Base-by-base conservation (phyloP, 495 filamentous ascomycete genomes). In the Achaetomiella virescens region DNA sequence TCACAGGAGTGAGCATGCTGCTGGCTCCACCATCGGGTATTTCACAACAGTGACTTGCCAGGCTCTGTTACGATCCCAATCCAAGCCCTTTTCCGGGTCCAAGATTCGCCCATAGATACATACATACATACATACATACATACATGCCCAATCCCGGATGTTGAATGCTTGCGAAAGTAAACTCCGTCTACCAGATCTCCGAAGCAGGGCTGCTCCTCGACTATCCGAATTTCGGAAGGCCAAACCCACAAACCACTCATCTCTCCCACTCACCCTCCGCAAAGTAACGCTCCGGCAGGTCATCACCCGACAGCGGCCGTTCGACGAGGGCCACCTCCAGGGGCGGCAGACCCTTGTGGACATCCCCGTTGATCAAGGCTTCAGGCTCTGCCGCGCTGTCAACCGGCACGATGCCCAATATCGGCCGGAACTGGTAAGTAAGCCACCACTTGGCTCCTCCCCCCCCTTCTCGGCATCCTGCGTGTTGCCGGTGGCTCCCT, bases 301-400 rank as follows among this genome's bases (percentile, higher is more conserved):
- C 88, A 46, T 90, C 74, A 66, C 95, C 90, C 81, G 86, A 92
- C 61, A 82, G 72, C 18, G 93, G 93, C 63, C 93, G 75, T 75
- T 98, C 93, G 2, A 97, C 81, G 44, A 97, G 69, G 0, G 85
- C 91, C 15, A 96, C 88, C 68, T 97, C 92, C 8, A 91, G 70
- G 6, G 72, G 67, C 48, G 60, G 62, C 9, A 57, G 47, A 10
- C 21, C 40, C 6, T 27, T 49, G 15, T 18, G 36, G 2, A 35
- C 38, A 31, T 20, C 33, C 38, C 59, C 17, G 25, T 43, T 69
- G 67, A 22, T 73, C 64, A 53, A 15, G 9, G n/a, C 40, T 5
- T 20, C 31, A 7, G 63, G 62, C 35, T 74, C 68, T 21, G 55
- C 68, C 20, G 60, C 61, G 17, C 75, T 74, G 22, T 51, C 59